Base-by-base conservation (phyloP, 179 eudicot species). In the Nepenthes alata region DNA sequence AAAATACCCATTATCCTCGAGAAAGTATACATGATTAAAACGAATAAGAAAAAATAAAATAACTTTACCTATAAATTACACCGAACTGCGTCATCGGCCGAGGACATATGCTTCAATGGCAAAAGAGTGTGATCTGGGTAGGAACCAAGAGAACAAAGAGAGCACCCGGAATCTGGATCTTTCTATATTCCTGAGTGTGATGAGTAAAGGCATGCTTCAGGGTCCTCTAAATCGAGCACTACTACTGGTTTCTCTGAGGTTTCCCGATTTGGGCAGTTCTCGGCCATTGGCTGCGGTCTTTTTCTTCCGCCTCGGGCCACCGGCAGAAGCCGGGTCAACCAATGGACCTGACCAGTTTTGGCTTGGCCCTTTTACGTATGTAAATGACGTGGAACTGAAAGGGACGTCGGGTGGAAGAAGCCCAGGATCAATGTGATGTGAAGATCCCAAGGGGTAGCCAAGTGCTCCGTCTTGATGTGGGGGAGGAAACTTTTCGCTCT, bases 391-490 rank as follows among this genome's bases (percentile, higher is more conserved):
- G 53, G 91, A 74, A 72, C 83, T 89, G 67, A 75, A 89, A 35
- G 96, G 84, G 37, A 89, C 78, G 74, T 89, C 95, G 47, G 82
- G 62, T 25, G 95, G 95, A 74, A 84, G 69, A 59, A 71, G 15
- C 38, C 83, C 57, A 15, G 95, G 90, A 62, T 87, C 86, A 11
- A 89, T 78, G 72, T 83, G 96, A 71, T 89, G 91, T 47, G 95
- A 89, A 63, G 80, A 74, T 47, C 95, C 90, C 68, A 89, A 74
- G 39, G 94, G 90, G 63, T 82, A 80, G 47, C 95, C 95, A 9
- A 87, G 88, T 58, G 85, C 88, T 69, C 89, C 95, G 47, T 89
- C 96, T 49, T 89, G 91, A 72, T 89, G 96, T 16, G 96, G 96
- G 34, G 96, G 96, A 37, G 97, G 97, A 39, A 89, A 89, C 75